Conservation (phyloP, 2,329 filamentous ascomycete genomes). For the Teratosphaeria gauchensis region DNA sequence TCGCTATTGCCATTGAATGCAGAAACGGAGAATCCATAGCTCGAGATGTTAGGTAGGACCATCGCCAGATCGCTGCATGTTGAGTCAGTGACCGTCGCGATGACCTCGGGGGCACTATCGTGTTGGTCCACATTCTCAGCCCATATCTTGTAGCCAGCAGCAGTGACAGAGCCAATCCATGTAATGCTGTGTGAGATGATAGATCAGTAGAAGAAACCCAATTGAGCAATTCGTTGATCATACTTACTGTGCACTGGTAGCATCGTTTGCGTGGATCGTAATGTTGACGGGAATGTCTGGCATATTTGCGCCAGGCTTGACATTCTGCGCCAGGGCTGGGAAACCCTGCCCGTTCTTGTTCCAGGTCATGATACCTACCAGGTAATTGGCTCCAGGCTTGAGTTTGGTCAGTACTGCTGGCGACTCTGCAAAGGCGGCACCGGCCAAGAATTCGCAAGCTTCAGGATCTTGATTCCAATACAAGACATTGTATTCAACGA, state of each 20-base stretch:
- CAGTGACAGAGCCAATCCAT: not conserved
- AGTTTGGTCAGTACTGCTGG: not conserved
- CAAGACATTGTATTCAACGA: not conserved
- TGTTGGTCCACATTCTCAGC: not conserved
- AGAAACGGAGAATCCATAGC: not conserved
- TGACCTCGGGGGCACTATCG: not conserved
- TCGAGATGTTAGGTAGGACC: not conserved
- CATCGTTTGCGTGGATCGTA: not conserved
- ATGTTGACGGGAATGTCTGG: not conserved
- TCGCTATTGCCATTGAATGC: not conserved
- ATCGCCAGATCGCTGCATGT: not conserved
- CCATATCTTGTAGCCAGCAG: not conserved
- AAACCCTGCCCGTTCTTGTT: not conserved
- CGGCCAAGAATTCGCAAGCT: not conserved
- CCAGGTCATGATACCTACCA: not conserved
- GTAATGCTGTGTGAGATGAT: not conserved
- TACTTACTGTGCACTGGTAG: not conserved
- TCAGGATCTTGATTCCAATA: not conserved
- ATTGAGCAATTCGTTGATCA: not conserved
- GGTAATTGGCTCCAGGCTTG: not conserved
- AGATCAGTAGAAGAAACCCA: not conserved
- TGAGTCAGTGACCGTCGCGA: not conserved
- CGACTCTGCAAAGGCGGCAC: not conserved
- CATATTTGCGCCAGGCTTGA: not conserved
- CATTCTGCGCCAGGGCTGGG: not conserved